Percentiles rank a stretch among this genome's conserved stretches.
These are phyloP conservation scores for Pythium rishiriense DNA, from an alignment of 352 stramenopile species.

Conservation along the genomic window DNA sequence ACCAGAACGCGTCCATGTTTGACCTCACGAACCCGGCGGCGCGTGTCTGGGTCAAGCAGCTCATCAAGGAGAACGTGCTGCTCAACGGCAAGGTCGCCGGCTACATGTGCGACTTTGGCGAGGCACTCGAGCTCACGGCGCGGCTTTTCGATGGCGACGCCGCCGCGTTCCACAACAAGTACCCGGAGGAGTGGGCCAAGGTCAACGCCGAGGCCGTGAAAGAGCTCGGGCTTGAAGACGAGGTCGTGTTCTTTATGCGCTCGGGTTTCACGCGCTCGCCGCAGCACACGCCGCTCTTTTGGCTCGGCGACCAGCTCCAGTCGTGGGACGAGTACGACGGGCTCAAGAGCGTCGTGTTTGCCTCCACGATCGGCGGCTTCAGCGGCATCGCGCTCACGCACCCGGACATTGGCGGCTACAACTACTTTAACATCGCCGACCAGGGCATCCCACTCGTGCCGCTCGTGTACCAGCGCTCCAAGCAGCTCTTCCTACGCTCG, in stretches of 20 bases:
- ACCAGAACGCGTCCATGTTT: slow-evolving; percentile 21
- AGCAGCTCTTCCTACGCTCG: slow-evolving; percentile 18
- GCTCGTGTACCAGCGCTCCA: slow-evolving; percentile 8
- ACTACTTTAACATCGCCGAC: slow-evolving; percentile 15
- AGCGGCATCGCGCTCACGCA: slow-evolving; percentile 20
- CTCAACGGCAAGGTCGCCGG: slow-evolving; percentile 11
- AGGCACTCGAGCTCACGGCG: slow-evolving; percentile 7
- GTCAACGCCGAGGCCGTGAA: slow-evolving; percentile 17
- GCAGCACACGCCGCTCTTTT: slow-evolving; percentile 22
- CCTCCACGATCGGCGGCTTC: slow-evolving; percentile 16
- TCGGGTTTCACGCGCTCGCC: slow-evolving; percentile 19
- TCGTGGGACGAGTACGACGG: slow-evolving; percentile 22
- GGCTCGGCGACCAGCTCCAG: slow-evolving; percentile 20
- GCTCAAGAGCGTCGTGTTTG: slow-evolving; percentile 21
- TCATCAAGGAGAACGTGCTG: slow-evolving; percentile 21
- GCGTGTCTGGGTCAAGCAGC: slow-evolving; percentile 20
- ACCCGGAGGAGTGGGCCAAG: slow-evolving; percentile 22
- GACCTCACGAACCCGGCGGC: slow-evolving; percentile 18
- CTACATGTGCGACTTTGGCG: slow-evolving; percentile 23
- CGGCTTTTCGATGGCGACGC: slow-evolving; percentile 8
- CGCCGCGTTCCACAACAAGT: slow-evolving; percentile 14
- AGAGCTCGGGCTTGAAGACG: slow-evolving; percentile 17
- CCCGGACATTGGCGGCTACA: slow-evolving; percentile 22
- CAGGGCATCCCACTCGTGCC: not conserved
- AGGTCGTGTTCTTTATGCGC: slow-evolving; percentile 20